Percentiles rank a stretch among this genome's conserved stretches.
Conservation (phyloP, 257 asterid genomes). For the Henckelia pumila region DNA sequence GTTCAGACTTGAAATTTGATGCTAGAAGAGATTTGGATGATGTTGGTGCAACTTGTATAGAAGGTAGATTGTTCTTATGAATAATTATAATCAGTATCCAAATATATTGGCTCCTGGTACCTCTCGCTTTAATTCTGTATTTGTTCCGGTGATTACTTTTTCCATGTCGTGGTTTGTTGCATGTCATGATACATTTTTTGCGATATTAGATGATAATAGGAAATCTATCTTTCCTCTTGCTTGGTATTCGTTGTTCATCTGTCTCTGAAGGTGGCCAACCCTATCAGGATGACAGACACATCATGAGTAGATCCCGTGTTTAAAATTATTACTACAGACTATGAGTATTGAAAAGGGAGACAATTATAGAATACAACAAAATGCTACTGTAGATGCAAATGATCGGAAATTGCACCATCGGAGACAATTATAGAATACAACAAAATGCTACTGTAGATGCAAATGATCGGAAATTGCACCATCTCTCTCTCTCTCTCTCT, state of each 20-base stretch:
- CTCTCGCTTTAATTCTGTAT: not conserved
- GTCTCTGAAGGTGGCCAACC: not conserved
- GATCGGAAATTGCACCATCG: not conserved
- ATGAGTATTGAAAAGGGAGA: not conserved
- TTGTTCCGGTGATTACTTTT: not conserved
- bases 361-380: conserved; percentile 6
- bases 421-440: conserved; percentile 9
- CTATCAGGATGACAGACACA: conserved; percentile 20
- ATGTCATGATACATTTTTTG: conserved; percentile 11
- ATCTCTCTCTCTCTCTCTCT: not conserved
- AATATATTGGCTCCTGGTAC: conserved; percentile 3
- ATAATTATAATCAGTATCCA: conserved; percentile 13
- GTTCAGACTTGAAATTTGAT: conserved; percentile 94
- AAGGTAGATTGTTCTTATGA: conserved; percentile 50
- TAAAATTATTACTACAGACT: conserved; percentile 6
- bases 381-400: conserved; percentile 7
- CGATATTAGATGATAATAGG: conserved; percentile 12
- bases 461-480: not conserved
- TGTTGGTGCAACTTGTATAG: conserved; percentile 77
- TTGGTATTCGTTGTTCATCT: conserved; percentile 14
- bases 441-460: conserved; percentile 7
- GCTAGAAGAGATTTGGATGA: conserved; percentile 95
- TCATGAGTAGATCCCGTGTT: conserved; percentile 7
- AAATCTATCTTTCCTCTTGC: not conserved
- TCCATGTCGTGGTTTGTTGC: not conserved